Evolutionary conservation across 257 asterid genomes (phyloP), one percentile per base, ranked within the genome.

Genomic region (Fraxinus excelsior): DNA sequence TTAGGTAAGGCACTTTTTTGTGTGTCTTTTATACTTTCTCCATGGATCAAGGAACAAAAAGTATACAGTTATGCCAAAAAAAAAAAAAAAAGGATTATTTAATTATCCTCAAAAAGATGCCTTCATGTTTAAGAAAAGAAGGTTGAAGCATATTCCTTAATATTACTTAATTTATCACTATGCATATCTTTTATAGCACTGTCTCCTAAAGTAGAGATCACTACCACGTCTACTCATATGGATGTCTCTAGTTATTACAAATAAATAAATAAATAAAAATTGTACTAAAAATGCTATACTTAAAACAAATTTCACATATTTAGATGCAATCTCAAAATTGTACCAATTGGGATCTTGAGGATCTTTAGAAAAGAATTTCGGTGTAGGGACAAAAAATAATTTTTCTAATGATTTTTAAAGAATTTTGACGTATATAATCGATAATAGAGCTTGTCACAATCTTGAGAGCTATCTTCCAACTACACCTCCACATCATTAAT

Each of bases 171-270:
- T n/a, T 23, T 8, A 62, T 38, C 67, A 42, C 28, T 60, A 38
- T 23, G 26, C 34, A 18, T 42, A 38, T 66, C 56, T 66, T 74
- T 71, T 53, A 19, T 58, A 25, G 38, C 53, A 49, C 40, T 84
- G 87, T 84, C 85, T 72, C 85, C 81, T 75, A 81, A 80, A 84
- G 83, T 75, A 38, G 69, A 40, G 86, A 77, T 82, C 84, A 84
- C 74, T 74, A 62, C 62, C 62, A 58, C 68, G 14, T 72, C 46
- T 74, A 46, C 9, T 70, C 38, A 49, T 16, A 79, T 65, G 75
- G 77, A 70, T 73, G 64, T 0, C 40, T 46, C 67, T 71, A 25
- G 28, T 65, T 32, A 37, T 44, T 40, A 13, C 19, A 23, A 40
- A 6, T 72, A 40, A 44, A 49, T n/a, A n/a, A n/a, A n/a, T n/a